phyloP scores from a whole-genome alignment of 345 rosid species.

The Erysimum cheiranthoides region DNA sequence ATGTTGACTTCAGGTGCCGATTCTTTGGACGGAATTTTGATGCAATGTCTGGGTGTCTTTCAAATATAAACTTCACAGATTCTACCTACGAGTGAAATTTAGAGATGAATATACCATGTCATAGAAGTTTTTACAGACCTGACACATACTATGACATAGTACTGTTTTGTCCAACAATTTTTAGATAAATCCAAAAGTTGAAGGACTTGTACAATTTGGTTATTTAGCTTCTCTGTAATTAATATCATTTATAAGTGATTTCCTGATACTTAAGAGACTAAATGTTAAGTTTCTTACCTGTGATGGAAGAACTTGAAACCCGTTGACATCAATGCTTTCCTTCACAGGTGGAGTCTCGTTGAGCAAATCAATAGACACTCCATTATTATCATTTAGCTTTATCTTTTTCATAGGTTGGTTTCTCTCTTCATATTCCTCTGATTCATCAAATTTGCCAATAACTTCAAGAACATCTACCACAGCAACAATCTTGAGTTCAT shows the following conservation, averaged over 20 bases:
- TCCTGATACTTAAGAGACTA: background rate
- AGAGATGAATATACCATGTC: background rate
- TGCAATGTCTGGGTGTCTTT: conserved; percentile 10
- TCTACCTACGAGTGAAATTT: background rate
- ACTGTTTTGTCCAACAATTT: no score
- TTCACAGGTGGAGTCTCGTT: background rate
- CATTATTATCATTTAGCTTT: background rate
- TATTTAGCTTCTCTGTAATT: background rate
- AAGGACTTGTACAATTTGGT: background rate
- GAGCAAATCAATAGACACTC: background rate
- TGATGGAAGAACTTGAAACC: conserved; percentile 20
- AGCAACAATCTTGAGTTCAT: conserved; percentile 65
- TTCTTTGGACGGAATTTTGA: background rate
- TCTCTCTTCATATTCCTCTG: background rate
- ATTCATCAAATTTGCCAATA: conserved; percentile 20
- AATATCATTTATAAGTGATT: no score
- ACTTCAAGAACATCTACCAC: conserved; percentile 50
- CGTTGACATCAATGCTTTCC: conserved; percentile 3
- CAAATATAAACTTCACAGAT: conserved; percentile 11
- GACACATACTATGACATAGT: no score
- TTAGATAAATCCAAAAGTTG: background rate
- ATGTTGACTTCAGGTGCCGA: conserved; percentile 1
- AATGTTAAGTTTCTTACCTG: background rate
- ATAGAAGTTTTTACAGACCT: background rate
- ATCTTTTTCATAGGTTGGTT: background rate